Evolutionary conservation across 1,284 basidiomycete genomes (phyloP), one percentile per base, ranked within the genome.

Genomic region (Serendipita sp.): DNA sequence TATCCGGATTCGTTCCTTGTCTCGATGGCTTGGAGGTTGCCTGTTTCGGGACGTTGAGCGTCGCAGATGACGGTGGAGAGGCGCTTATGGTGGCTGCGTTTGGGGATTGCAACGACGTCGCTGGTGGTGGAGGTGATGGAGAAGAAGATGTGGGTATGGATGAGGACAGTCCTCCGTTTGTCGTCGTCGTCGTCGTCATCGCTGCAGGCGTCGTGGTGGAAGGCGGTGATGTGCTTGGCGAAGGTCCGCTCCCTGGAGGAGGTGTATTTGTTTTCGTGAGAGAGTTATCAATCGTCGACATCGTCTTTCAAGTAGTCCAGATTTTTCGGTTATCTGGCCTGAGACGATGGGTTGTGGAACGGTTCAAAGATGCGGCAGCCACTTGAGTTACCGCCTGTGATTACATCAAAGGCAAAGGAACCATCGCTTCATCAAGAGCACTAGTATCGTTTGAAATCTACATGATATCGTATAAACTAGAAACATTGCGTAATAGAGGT

Each of bases 11-110:
- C 8, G 53, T 58, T 10, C 15, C 29, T 29, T 58, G 53, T 58
- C 53, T 58, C n/a, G 53, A 58, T 26, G 53, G 53, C 53, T 58
- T 58, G 22, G 53, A 30, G 17, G 53, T n/a, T 35, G 53, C 32
- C 26, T 22, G 22, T 32, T 58, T 58, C 12, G 53, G 53, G 53
- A 58, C 53, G 32, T 10, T 35, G 29, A 58, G 34, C 26, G 53
- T 58, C n/a, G 53, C 53, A 32, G 53, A 35, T 22, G 53, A n/a
- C 6, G 45, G 45, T 49, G 45, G 29, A 22, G 45, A 22, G 45
- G 45, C 17, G 45, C 17, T n/a, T 49, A n/a, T n/a, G 29, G 45
- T 6, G 45, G 8, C n/a, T 49, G 45, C 29, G 45, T 29, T 49
- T 49, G 45, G n/a, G 17, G 45, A 6, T n/a, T 29, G 38, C 0